A percentile compares a stretch with the other conserved stretches of the same genome.
phyloP scores from a whole-genome alignment of 169 alveolate species.

The Plasmodium cynomolgi region DNA sequence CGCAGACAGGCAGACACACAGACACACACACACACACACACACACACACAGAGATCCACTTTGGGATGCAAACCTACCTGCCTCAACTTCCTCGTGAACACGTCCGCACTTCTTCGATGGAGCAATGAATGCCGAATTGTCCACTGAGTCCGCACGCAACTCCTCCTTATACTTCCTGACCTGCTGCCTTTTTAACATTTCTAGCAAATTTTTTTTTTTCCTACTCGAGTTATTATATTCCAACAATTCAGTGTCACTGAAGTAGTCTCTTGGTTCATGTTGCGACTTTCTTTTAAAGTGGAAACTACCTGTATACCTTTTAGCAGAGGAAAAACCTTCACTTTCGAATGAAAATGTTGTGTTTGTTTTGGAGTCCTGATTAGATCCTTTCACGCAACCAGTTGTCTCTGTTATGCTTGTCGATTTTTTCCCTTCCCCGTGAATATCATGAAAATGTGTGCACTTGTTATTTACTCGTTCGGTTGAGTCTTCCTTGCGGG shows the following conservation, averaged over 20 bases:
- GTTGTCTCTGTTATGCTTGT: neutral
- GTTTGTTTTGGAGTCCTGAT: neutral
- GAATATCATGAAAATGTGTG: neutral
- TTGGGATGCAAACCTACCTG: neutral
- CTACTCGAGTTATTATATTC: slow-evolving; percentile 14
- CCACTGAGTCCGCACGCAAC: neutral
- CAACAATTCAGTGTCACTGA: slow-evolving; percentile 56
- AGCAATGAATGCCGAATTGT: slow-evolving; percentile 2
- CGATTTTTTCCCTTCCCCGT: neutral
- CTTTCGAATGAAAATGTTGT: neutral
- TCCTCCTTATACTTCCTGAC: neutral
- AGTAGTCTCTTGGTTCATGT: slow-evolving; percentile 1
- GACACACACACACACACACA: neutral
- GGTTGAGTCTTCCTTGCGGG: neutral
- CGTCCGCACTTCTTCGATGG: neutral
- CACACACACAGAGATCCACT: neutral
- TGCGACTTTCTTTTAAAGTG: slow-evolving; percentile 9
- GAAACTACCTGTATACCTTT: slow-evolving; percentile 26
- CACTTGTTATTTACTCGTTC: neutral
- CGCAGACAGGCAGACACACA: no score
- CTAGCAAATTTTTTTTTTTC: slow-evolving; percentile 25
- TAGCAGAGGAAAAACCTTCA: slow-evolving; percentile 16
- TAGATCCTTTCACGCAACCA: neutral
- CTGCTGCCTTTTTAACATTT: slow-evolving; percentile 11
- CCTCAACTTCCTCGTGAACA: neutral